These are phyloP conservation scores for Ocimum tenuiflorum DNA, from an alignment of 257 asterid species.

Conservation along the genomic window DNA sequence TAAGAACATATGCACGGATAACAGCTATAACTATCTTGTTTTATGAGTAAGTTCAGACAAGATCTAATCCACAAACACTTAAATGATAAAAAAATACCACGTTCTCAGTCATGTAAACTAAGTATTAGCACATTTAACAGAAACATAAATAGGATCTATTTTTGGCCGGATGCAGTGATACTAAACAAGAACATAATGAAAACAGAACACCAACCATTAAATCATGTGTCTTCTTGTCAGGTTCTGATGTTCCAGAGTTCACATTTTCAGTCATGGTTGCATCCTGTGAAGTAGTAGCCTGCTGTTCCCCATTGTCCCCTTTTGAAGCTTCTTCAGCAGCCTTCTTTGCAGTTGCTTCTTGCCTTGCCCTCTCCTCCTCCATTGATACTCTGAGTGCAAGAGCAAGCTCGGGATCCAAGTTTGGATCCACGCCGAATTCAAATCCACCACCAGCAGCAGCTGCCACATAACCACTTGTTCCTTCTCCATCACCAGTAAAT, in stretches of 20 bases:
- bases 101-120: neutral
- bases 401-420: slow-evolving; percentile 99
- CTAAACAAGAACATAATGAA: slow-evolving; percentile 4
- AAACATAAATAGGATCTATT: neutral
- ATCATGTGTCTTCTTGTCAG: slow-evolving; percentile 63
- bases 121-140: neutral
- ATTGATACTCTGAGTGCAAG: slow-evolving; percentile 97
- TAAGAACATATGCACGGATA: slow-evolving; percentile 16
- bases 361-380: slow-evolving; percentile 99
- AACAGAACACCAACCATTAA: slow-evolving; percentile 40
- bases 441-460: slow-evolving; percentile 89
- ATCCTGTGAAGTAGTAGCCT: slow-evolving; percentile 64
- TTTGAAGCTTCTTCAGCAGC: slow-evolving; percentile 80
- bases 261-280: slow-evolving; percentile 66
- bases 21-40: neutral
- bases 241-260: slow-evolving; percentile 52
- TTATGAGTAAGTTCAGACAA: neutral
- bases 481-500: slow-evolving; percentile 96
- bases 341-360: slow-evolving; percentile 96
- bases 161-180: slow-evolving; percentile 4
- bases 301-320: slow-evolving; percentile 64
- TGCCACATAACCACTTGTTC: slow-evolving; percentile 87
- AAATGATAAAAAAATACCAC: neutral
- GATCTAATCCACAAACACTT: neutral
- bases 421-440: slow-evolving; percentile 98